Evolutionary conservation across 148 eudicot species (phyloP).

Genomic region (Pharnaceum exiguum): DNA sequence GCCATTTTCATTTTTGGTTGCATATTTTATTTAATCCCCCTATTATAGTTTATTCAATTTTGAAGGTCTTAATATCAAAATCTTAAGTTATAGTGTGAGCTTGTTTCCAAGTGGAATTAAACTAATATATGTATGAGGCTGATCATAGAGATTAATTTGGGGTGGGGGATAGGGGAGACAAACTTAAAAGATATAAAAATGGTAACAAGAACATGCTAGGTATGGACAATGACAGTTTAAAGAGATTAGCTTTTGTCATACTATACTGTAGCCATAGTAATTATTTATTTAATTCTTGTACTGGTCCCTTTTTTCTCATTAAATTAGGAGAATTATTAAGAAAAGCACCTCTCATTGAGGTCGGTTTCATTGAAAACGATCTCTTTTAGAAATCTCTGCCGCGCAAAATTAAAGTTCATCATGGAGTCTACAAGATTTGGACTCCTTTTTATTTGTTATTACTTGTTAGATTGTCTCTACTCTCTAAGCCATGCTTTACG

Average conservation of each 20-base stretch:
- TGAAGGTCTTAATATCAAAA: background rate
- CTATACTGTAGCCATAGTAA: conserved; percentile 5
- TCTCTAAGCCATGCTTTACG: background rate
- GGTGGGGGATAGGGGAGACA: conserved; percentile 3
- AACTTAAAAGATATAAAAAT: conserved; percentile 8
- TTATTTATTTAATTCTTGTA: background rate
- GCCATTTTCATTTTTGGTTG: conserved; percentile 8
- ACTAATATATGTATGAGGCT: background rate
- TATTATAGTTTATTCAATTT: background rate
- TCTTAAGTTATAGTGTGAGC: conserved; percentile 6
- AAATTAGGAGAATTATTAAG: background rate
- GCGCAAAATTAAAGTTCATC: conserved; percentile 6
- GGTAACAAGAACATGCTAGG: conserved; percentile 27
- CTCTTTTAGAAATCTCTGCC: background rate
- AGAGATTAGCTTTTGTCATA: conserved; percentile 18
- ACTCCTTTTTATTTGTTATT: background rate
- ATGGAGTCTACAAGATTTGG: conserved; percentile 8
- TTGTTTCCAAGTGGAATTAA: conserved; percentile 27
- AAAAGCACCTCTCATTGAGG: conserved; percentile 9
- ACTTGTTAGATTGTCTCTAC: too few relatives aligned
- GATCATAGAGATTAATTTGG: conserved; percentile 15
- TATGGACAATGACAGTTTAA: conserved; percentile 30
- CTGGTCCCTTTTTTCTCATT: conserved; percentile 14
- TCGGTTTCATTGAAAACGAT: conserved; percentile 16
- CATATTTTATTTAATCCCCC: conserved; percentile 1